Base-by-base conservation (phyloP, 1,139 yeast genomes). In the Pichia sp. region DNA sequence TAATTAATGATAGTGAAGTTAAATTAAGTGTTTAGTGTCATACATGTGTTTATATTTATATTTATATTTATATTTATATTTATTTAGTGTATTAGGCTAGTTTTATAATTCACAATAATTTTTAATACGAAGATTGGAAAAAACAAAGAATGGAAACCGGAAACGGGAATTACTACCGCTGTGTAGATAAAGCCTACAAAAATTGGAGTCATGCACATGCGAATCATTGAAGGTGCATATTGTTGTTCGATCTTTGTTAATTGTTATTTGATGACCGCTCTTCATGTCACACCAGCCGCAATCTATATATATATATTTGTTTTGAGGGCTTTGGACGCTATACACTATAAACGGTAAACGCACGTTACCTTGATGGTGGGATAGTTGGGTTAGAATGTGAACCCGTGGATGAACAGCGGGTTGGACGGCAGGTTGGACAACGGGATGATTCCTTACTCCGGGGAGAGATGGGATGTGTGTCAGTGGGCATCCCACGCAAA, bases 1-100 rank as follows among this genome's bases (percentile, higher is more conserved):
- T 74, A 63, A 75, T 95, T 62, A 77, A 81, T 62, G 70, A 75
- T 50, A 70, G 74, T 49, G 89, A 84, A 64, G 93, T 87, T 53
- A 80, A 80, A 65, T 70, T 82, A 58, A 74, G 74, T 57, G 87
- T 82, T 56, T 81, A 69, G 49, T 31, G 16, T n/a, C n/a, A n/a
- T n/a, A n/a, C n/a, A n/a, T 14, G 14, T 14, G 5, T 22, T 2
- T 34, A 6, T 34, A 5, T 16, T 8, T 34, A n/a, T 7, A 2
- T 39, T 8, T 39, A 11, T 14, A 19, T 41, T 6, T 41, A 25
- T 14, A 41, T 41, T 14, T 25, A 25, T 19, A 25, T 41, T 11
- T 22, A 22, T 36, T 2, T 36, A 36, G 22, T n/a, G 19, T 38
- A 10, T 11, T 13, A 19, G 2, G 16, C 11, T 38, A 13, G 7